Conservation (phyloP, 2,329 filamentous ascomycete species). For the Beauveria scarabaeidicola region DNA sequence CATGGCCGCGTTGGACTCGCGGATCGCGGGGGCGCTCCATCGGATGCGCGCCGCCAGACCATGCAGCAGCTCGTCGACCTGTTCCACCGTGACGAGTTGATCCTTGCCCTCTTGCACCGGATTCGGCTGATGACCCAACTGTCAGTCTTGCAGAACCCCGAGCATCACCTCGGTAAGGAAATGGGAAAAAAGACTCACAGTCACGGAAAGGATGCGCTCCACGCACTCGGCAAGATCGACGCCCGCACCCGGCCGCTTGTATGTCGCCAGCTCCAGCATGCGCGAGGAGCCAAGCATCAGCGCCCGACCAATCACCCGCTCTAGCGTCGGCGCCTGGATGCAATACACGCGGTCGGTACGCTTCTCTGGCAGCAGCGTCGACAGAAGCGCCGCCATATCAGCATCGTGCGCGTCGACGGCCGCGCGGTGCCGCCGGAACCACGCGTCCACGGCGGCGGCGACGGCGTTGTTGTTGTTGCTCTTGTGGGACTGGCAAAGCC, state of each 20-base stretch:
- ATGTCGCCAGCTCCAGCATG: conserved; percentile 52
- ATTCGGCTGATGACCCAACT: conserved; percentile 33
- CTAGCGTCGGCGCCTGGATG: conserved; percentile 53
- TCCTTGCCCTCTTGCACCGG: conserved; percentile 23
- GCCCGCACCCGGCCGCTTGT: conserved; percentile 47
- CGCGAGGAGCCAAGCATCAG: conserved; percentile 58
- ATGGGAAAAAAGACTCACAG: conserved; percentile 34
- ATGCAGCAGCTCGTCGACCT: conserved; percentile 61
- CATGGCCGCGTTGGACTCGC: conserved; percentile 24
- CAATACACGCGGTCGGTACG: conserved; percentile 71
- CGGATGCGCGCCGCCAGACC: conserved; percentile 57
- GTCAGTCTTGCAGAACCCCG: neutral
- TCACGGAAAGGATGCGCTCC: conserved; percentile 52
- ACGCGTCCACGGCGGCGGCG: conserved; percentile 41
- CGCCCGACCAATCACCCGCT: conserved; percentile 57
- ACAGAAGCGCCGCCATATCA: conserved; percentile 58
- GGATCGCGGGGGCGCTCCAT: conserved; percentile 61
- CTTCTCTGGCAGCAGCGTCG: conserved; percentile 66
- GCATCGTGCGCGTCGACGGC: conserved; percentile 49
- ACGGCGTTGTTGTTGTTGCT: conserved; percentile 14
- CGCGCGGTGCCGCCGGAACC: conserved; percentile 59
- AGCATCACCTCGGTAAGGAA: neutral
- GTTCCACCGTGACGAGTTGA: conserved; percentile 53
- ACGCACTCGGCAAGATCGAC: conserved; percentile 66
- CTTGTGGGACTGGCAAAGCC: conserved; percentile 25